These are phyloP conservation scores for Boletellus deceptivus DNA, from an alignment of 1,284 basidiomycete species.

Conservation along the genomic window DNA sequence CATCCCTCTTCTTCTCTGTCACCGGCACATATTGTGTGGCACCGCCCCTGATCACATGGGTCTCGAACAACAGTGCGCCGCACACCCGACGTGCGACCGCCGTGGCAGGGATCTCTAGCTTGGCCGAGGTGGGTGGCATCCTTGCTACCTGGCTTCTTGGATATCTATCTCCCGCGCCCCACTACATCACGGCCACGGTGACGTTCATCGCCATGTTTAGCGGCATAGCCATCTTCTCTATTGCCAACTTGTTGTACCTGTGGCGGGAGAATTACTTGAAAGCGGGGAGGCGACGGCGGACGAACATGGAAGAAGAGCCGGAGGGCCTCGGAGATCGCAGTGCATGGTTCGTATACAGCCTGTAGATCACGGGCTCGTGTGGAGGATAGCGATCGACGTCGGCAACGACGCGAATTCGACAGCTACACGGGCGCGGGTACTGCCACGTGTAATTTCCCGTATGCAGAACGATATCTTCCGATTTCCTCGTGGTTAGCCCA, in stretches of 20 bases:
- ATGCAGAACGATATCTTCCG: too few relatives aligned
- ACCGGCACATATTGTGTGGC: neutral
- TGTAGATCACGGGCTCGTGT: too few relatives aligned
- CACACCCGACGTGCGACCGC: neutral
- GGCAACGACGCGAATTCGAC: too few relatives aligned
- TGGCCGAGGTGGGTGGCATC: neutral
- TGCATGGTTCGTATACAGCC: neutral
- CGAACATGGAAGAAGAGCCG: neutral
- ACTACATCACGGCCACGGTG: neutral
- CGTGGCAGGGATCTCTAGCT: neutral
- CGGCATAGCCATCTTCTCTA: neutral
- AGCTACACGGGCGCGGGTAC: too few relatives aligned
- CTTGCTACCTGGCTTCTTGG: constrained; percentile 1
- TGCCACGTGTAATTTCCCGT: too few relatives aligned
- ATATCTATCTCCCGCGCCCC: neutral
- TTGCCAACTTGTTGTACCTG: neutral
- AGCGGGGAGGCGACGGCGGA: neutral
- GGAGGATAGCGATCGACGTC: too few relatives aligned
- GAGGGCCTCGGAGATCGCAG: constrained; percentile 1
- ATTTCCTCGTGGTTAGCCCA: too few relatives aligned
- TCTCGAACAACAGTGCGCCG: neutral
- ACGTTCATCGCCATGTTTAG: neutral
- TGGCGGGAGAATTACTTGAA: neutral
- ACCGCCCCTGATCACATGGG: neutral
- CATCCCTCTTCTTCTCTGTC: neutral